Base-by-base conservation (phyloP, 495 filamentous ascomycete genomes). In the Rusavskia elegans region DNA sequence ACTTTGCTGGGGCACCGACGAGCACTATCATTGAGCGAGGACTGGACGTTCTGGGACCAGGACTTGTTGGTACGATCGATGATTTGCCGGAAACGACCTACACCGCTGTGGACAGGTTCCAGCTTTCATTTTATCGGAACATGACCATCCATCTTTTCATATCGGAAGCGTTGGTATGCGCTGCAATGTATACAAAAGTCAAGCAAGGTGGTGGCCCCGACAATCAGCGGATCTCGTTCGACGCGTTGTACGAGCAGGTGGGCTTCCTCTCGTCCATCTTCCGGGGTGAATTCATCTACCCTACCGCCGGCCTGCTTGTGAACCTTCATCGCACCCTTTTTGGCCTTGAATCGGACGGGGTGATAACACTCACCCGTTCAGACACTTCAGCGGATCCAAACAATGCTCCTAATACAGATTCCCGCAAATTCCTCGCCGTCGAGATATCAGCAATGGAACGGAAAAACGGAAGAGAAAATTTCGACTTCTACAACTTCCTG, bases 121-220 rank as follows among this genome's bases (percentile, higher is more conserved):
- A 97, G 60, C 77, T 98, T 9, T 92, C 85, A 0, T 98, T 97
- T 67, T 98, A 97, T 65, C 82, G 92, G 40, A 98, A 98, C 64
- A 96, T 96, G 90, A 93, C 89, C 1, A 98, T 98, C 49, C 92
- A 98, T 61, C 78, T 98, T 2, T 98, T 98, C 64, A 89, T 97
- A 50, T 82, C 84, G 1, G 87, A 96, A 56, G 84, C 90, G 0
- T 71, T 97, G 2, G 84, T 98, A 2, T 88, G 84, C 17, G 86
- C 83, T 16, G 84, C 83, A 27, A 82, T 98, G 72, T 96, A 97
- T 64, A 89, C 83, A 0, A 74, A 79, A 36, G 82, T 96, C 36
- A 98, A 97, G 65, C 78, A 80, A 58, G 90, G 92, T 19, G 89
- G 90, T 17, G 87, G 84, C 0, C 84, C 85, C 0, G 73, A 81